A percentile compares a stretch with the other conserved stretches of the same genome.
Conservation (phyloP, 2,329 filamentous ascomycete species). For the Aspergillus transmontanensis region DNA sequence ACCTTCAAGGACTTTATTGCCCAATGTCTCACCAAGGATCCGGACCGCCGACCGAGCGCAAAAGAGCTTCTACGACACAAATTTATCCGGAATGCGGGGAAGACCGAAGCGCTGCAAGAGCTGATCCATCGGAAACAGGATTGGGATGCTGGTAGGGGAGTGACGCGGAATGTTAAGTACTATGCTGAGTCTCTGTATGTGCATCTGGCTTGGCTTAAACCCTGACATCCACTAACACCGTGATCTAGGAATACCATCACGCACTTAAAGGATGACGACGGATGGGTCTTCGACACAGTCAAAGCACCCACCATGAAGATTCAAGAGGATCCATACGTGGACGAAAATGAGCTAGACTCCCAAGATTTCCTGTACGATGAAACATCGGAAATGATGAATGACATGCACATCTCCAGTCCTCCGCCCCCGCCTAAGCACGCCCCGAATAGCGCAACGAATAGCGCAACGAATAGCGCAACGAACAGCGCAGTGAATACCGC, state of each 20-base stretch:
- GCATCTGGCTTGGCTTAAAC: constrained; percentile 18
- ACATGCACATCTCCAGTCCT: constrained; percentile 45
- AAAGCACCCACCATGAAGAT: constrained; percentile 67
- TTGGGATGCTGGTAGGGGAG: constrained; percentile 74
- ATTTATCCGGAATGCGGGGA: constrained; percentile 85
- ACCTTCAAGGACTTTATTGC: constrained; percentile 95
- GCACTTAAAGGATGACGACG: constrained; percentile 69
- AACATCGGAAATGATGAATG: constrained; percentile 42
- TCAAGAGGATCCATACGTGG: constrained; percentile 54
- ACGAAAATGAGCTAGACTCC: constrained; percentile 48
- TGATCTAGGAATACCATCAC: constrained; percentile 61
- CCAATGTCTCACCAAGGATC: constrained; percentile 89
- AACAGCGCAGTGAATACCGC: constrained; percentile 65
- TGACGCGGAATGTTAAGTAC: constrained; percentile 73
- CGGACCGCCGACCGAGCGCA: constrained; percentile 79
- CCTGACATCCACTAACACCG: constrained; percentile 11
- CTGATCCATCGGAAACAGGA: constrained; percentile 78
- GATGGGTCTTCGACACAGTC: constrained; percentile 95
- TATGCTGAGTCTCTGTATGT: constrained; percentile 86
- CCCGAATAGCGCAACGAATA: constrained; percentile 46
- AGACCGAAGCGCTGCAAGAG: constrained; percentile 84
- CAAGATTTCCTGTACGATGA: constrained; percentile 39
- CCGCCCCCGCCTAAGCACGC: constrained; percentile 54
- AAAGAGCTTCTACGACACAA: constrained; percentile 85
- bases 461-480: constrained; percentile 55